Conservation (phyloP, 2,329 filamentous ascomycete genomes). For the Diaporthe citriasiana region DNA sequence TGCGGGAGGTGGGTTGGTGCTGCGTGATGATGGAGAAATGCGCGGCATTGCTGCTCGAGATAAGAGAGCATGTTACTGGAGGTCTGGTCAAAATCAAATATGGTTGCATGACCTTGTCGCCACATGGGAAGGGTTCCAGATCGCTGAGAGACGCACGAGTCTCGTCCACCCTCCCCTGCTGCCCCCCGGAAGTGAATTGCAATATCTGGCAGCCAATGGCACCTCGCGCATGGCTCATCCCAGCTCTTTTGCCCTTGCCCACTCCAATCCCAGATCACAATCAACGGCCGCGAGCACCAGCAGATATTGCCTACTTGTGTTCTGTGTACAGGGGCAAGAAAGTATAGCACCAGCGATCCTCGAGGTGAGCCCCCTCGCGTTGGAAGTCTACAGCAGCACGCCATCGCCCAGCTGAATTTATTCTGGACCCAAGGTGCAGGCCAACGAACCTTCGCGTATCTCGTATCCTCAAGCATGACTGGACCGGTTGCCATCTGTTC, state of each 20-base stretch:
- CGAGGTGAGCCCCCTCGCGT: background rate
- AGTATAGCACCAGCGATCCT: background rate
- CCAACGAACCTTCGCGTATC: background rate
- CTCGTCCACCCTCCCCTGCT: background rate
- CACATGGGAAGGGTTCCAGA: slow-evolving; percentile 19
- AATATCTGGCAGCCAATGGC: slow-evolving; percentile 13
- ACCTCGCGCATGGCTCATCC: slow-evolving; percentile 21
- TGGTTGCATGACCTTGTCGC: slow-evolving; percentile 11
- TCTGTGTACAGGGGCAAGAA: background rate
- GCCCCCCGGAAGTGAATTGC: background rate
- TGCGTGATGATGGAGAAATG: background rate
- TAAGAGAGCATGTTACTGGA: background rate
- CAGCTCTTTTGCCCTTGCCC: background rate
- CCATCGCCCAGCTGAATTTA: background rate
- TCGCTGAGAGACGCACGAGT: background rate
- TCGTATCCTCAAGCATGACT: background rate
- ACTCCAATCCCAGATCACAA: slow-evolving; percentile 9
- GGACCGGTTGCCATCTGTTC: background rate
- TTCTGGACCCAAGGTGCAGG: background rate
- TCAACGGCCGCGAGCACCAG: background rate
- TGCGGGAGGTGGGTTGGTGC: slow-evolving; percentile 19
- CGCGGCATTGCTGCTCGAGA: background rate
- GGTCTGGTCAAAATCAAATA: background rate
- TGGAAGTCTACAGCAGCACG: background rate
- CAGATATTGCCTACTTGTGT: background rate